phyloP scores from a whole-genome alignment of 2,329 filamentous ascomycete genomes.

The Microcera coccophila region DNA sequence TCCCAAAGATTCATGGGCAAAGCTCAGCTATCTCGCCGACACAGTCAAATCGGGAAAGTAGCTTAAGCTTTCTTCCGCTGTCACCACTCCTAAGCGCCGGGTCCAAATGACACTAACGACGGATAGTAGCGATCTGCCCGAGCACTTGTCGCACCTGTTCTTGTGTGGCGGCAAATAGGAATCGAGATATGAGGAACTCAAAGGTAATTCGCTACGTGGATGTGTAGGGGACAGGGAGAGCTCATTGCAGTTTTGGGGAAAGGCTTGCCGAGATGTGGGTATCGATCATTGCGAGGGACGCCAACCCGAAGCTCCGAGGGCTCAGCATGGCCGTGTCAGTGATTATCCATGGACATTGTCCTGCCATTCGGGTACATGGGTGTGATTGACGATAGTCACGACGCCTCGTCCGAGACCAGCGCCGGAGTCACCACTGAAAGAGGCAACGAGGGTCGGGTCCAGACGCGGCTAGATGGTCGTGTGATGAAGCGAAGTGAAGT shows the following conservation, averaged over 20 bases:
- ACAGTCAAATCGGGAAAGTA: neutral
- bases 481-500: neutral
- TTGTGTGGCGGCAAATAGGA: conserved; percentile 16
- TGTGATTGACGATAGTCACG: no score
- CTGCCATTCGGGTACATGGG: no score
- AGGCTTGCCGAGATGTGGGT: conserved; percentile 15
- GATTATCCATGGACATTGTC: no score
- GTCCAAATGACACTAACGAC: conserved; percentile 17
- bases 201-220: conserved; percentile 7
- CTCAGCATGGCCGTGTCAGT: no score
- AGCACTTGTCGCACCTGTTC: conserved; percentile 7
- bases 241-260: conserved; percentile 17
- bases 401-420: neutral
- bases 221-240: conserved; percentile 12
- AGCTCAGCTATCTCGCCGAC: neutral
- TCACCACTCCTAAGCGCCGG: conserved; percentile 4
- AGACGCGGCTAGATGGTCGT: conserved; percentile 1
- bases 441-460: neutral
- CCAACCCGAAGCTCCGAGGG: no score
- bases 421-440: neutral
- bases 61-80: neutral
- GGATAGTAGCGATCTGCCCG: conserved; percentile 9
- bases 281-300: conserved; percentile 7
- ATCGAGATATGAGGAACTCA: conserved; percentile 11
- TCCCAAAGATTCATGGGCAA: no score